Evolutionary conservation across 768 basidiomycete genomes (phyloP), one percentile per base, ranked within the genome.

Genomic region (Jaapia argillacea): DNA sequence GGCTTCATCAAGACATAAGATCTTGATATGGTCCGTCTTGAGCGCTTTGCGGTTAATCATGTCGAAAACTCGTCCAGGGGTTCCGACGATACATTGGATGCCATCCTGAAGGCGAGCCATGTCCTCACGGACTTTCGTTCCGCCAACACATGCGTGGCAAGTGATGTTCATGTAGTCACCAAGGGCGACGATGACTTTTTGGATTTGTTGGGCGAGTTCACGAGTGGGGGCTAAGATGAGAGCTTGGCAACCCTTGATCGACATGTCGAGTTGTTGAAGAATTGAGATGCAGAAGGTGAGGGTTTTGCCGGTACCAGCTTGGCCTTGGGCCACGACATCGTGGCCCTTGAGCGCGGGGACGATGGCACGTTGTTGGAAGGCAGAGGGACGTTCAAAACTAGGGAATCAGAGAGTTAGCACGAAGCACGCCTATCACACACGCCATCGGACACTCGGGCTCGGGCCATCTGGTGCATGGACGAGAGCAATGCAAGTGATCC

Each of bases 241-340:
- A n/a, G 96, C 96, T 63, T 98, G 96, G 46, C 88, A 91, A 44
- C 82, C 82, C 65, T 93, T 91, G 66, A 88, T 64, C 43, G 70
- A 72, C 60, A 86, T 75, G 64, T 97, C 93, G 64, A 96, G 73
- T 73, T 91, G 69, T 68, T 99, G 91, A 52, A 99, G 82, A 61
- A 98, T 94, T 45, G 93, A 94, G 59, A 99, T 85, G 60, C 89
- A 91, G 72, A 98, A 98, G n/a, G 96, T 97, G 46, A 94, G 94
- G 45, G 96, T 98, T 73, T 98, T 99, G 62, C 96, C 96, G 49
- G 96, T 98, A 54, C 96, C 96, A 24, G 94, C 97, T 72, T 98
- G 96, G 54, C 96, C 96, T 64, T 92, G 93, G 45, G 93, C 94
- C 56, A 97, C 97, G 56, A 96, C 93, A 74, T 98, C 94, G 74